Evolutionary conservation across 148 eudicot species (phyloP).

Genomic region (Pharnaceum exiguum): DNA sequence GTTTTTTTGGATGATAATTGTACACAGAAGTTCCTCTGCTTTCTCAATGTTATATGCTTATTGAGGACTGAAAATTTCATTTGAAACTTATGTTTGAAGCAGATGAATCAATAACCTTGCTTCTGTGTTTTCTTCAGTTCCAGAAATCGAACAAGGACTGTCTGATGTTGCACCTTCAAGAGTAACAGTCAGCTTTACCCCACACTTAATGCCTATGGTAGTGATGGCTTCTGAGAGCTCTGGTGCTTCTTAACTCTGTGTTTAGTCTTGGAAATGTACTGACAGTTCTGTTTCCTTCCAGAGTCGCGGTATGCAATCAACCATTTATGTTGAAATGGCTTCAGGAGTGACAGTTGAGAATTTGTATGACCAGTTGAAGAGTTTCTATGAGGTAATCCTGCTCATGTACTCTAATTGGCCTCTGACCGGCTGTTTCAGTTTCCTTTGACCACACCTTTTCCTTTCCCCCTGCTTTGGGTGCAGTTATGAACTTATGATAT

Average conservation of each 20-base stretch:
- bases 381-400: constrained; percentile 55
- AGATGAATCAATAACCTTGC: not conserved
- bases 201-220: constrained; percentile 98
- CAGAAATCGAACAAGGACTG: constrained; percentile 96
- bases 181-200: constrained; percentile 91
- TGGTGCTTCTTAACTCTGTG: not conserved
- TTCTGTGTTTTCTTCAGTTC: constrained; percentile 51
- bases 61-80: not conserved
- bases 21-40: no score
- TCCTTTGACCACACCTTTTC: not conserved
- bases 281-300: constrained; percentile 21
- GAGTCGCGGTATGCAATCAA: constrained; percentile 99
- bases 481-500: no score
- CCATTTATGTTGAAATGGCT: constrained; percentile 81
- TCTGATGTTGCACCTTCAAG: constrained; percentile 61
- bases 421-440: not conserved
- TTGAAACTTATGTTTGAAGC: not conserved
- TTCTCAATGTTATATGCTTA: no score
- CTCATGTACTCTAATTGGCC: not conserved
- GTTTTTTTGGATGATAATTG: no score
- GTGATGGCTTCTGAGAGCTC: not conserved
- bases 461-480: no score
- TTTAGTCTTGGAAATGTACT: constrained; percentile 7
- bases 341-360: constrained; percentile 68
- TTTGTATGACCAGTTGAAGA: constrained; percentile 52